These are phyloP conservation scores for Verruconis gallopava DNA, from an alignment of 2,329 filamentous ascomycete species.

Conservation along the genomic window DNA sequence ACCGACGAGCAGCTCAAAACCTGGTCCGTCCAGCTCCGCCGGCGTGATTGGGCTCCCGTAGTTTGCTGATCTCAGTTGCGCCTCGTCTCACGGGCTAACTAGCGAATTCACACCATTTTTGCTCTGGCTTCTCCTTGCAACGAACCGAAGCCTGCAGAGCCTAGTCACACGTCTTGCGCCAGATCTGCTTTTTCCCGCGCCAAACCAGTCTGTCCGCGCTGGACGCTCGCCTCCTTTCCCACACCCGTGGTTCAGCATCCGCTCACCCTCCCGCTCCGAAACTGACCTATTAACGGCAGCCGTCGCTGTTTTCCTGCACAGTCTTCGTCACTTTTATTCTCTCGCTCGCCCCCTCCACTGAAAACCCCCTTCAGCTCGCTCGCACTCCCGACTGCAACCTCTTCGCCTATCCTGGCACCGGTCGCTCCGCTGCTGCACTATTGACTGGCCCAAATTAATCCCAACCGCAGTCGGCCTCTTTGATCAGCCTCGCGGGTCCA, in stretches of 20 bases:
- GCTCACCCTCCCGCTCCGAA: neutral
- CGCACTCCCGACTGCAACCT: neutral
- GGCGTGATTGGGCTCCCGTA: neutral
- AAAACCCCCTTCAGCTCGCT: neutral
- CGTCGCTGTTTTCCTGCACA: neutral
- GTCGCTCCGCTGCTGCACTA: neutral
- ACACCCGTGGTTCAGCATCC: neutral
- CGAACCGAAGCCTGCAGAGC: neutral
- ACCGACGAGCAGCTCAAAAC: neutral
- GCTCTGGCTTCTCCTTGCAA: neutral
- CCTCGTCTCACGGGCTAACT: neutral
- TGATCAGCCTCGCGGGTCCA: slow-evolving; percentile 9
- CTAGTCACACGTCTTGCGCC: neutral
- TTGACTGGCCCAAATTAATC: neutral
- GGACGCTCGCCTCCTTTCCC: neutral
- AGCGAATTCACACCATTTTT: slow-evolving; percentile 1
- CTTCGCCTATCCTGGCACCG: neutral
- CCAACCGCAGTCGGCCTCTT: neutral
- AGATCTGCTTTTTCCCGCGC: neutral
- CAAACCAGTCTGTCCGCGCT: too few relatives aligned
- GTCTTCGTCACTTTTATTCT: neutral
- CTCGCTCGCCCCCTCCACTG: neutral
- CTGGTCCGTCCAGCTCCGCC: too few relatives aligned
- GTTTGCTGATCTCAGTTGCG: neutral
- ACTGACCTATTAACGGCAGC: neutral